A percentile compares a stretch with the other conserved stretches of the same genome.
phyloP scores from a whole-genome alignment of 2,329 filamentous ascomycete genomes.

The Tolypocladium tundrense region DNA sequence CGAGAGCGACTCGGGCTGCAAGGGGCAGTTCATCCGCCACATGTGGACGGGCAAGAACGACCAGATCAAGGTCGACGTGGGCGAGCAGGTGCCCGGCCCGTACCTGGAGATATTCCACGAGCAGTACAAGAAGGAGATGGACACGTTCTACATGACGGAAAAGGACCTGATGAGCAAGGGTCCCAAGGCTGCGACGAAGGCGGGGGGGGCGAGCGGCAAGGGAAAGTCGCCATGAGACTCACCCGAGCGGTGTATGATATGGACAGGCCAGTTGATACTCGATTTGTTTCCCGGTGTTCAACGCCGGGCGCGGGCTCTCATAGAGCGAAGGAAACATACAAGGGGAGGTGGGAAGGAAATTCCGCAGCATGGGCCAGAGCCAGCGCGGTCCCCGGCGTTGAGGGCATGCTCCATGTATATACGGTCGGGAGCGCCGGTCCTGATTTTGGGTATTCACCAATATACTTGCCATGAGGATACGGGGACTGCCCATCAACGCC shows the following conservation, averaged over 20 bases:
- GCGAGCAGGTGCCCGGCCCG: constrained; percentile 24
- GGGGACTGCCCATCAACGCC: too few relatives aligned
- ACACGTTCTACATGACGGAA: constrained; percentile 24
- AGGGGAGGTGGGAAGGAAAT: too few relatives aligned
- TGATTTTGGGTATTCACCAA: background rate
- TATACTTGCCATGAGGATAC: background rate
- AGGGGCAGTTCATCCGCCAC: constrained; percentile 31
- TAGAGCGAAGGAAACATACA: background rate
- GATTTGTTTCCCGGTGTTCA: background rate
- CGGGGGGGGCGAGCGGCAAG: too few relatives aligned
- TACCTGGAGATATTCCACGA: constrained; percentile 25
- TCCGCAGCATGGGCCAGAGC: background rate
- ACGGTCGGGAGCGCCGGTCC: background rate
- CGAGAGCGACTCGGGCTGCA: constrained; percentile 24
- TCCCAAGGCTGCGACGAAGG: constrained; percentile 3
- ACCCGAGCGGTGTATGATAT: background rate
- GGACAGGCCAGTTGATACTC: background rate
- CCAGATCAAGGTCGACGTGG: constrained; percentile 28
- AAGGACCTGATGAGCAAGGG: constrained; percentile 19
- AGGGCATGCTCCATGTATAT: background rate
- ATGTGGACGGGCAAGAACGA: constrained; percentile 31
- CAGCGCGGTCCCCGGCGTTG: background rate
- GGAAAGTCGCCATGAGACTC: background rate
- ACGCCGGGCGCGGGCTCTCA: background rate
- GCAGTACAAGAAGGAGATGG: constrained; percentile 22